Percentiles rank a stretch among this genome's conserved stretches.
These are phyloP conservation scores for Malassezia equina DNA, from an alignment of 1,284 basidiomycete species.

Conservation along the genomic window DNA sequence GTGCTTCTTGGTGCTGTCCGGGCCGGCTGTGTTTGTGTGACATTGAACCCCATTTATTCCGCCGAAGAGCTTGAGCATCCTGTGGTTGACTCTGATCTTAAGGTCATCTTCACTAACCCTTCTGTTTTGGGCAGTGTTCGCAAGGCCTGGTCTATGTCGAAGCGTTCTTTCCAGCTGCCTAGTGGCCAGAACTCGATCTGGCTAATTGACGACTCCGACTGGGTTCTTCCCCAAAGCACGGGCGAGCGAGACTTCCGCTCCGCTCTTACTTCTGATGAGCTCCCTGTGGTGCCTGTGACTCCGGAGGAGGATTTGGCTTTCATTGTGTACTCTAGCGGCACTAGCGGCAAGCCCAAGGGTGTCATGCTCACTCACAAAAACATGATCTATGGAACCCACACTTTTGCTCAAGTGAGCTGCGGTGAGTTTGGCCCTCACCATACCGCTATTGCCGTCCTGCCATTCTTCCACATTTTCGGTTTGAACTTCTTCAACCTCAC, in stretches of 20 bases:
- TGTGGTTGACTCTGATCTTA: slow-evolving; percentile 27
- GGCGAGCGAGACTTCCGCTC: slow-evolving; percentile 29
- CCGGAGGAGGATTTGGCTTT: slow-evolving; percentile 27
- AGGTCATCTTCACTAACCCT: slow-evolving; percentile 34
- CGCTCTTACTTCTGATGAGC: slow-evolving; percentile 17
- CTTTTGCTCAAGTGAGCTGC: slow-evolving; percentile 19
- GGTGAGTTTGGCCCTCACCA: slow-evolving; percentile 23
- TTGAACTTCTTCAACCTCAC: slow-evolving; percentile 58
- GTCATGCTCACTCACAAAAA: slow-evolving; percentile 41
- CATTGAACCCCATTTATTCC: slow-evolving; percentile 36
- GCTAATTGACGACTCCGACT: slow-evolving; percentile 40
- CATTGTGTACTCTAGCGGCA: slow-evolving; percentile 42
- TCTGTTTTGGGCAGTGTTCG: slow-evolving; percentile 22
- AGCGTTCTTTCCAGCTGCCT: slow-evolving; percentile 15
- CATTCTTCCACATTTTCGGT: slow-evolving; percentile 38
- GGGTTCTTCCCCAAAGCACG: slow-evolving; percentile 18
- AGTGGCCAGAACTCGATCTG: slow-evolving; percentile 29
- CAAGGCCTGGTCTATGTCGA: slow-evolving; percentile 25
- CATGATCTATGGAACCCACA: slow-evolving; percentile 27
- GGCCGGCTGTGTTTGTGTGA: slow-evolving; percentile 31
- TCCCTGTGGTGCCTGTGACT: slow-evolving; percentile 27
- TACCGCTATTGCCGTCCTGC: slow-evolving; percentile 29
- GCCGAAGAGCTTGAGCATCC: slow-evolving; percentile 42
- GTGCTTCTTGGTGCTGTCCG: slow-evolving; percentile 18
- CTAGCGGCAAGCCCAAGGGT: slow-evolving; percentile 43